Evolutionary conservation across 2,329 filamentous ascomycete genomes (phyloP), one percentile per base, ranked within the genome.

Genomic region (Paracamarosporium sp.): DNA sequence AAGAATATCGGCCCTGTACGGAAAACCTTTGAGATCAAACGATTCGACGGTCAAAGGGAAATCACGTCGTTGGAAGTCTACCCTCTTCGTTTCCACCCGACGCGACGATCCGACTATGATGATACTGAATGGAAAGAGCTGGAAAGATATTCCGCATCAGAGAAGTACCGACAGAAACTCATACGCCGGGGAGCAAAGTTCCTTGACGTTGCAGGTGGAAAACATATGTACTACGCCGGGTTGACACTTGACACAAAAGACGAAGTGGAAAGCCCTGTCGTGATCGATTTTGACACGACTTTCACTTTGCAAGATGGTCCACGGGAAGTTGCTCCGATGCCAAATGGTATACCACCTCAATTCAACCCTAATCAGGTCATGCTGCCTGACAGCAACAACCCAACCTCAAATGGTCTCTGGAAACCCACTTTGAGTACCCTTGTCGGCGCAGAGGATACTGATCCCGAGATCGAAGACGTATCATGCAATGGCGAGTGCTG

Each of bases 41-140:
- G 50, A 2, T 77, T 67, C 40, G 70, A 70, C 0, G 69, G 70
- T 4, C 63, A 68, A 22, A 71, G 58, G 41, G 41, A 45, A 0
- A 50, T 76, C 11, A 62, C 60, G 0, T 62, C 67, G 0, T 59
- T 78, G 0, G 50, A 61, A 0, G 55, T 74, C 0, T 75, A 72
- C 33, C 74, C 72, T 1, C 50, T 76, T 1, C 63, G 43, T 9
- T 52, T 53, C 17, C 45, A 60, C 28, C 12, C 40, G 1, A 25
- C 31, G 12, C 30, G 27, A 25, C 43, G 33, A 15, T 40, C 40
- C 17, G 45, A 35, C 13, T 51, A 22, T 27, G 30, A 6, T 24
- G 20, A 51, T 2, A 27, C 17, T 1, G 36, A 45, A 22, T 50
- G 54, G 46, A 2, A 45, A 41, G 12, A 53, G 20, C 8, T 57